Evolutionary conservation across 371 early-diverging fungal genomes (phyloP), one percentile per base, ranked within the genome.

Genomic region (Circinella minor): DNA sequence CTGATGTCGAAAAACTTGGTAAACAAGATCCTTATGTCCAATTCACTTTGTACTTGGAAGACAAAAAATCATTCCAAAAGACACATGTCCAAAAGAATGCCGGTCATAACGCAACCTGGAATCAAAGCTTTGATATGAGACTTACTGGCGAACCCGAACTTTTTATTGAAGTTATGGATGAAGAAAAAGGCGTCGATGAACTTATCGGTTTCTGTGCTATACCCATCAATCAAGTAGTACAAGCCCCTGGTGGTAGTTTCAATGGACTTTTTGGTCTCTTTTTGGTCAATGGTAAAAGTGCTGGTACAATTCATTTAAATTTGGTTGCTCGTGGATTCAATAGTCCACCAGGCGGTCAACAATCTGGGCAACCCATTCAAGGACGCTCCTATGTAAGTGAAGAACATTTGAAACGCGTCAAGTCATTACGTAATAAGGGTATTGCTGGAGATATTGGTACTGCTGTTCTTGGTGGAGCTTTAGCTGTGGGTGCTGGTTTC

Each of bases 181-280:
- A 85, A 67, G 88, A 85, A 63, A 67, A 54, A 5, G 76, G 81
- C 11, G 76, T 74, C n/a, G 77, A 84, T 57, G 81, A 82, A 66
- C 74, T 83, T 18, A 86, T 88, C 61, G 88, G 86, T 72, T 88
- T 88, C 70, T 79, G 81, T 59, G 87, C 88, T n/a, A 88, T 88
- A 61, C 86, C 87, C 60, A 79, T 88, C 69, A 82, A 81, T 70
- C 86, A 84, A 66, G 76, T 83, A 47, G 83, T 86, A 67, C 76
- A 85, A 57, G 79, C 85, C 27, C 84, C 79, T 27, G 86, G 86
- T 60, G 87, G 79, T 38, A 63, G 75, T 66, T 55, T 86, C 67
- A 80, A 83, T 62, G 88, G 83, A 62, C 54, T 79, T 68, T 86
- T 86, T 71, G 77, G 76, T 20, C 72, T 86, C 69, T 86, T 66